A percentile compares a stretch with the other conserved stretches of the same genome.
Conservation (phyloP, 2,329 filamentous ascomycete genomes). For the Fusarium denticulatum region DNA sequence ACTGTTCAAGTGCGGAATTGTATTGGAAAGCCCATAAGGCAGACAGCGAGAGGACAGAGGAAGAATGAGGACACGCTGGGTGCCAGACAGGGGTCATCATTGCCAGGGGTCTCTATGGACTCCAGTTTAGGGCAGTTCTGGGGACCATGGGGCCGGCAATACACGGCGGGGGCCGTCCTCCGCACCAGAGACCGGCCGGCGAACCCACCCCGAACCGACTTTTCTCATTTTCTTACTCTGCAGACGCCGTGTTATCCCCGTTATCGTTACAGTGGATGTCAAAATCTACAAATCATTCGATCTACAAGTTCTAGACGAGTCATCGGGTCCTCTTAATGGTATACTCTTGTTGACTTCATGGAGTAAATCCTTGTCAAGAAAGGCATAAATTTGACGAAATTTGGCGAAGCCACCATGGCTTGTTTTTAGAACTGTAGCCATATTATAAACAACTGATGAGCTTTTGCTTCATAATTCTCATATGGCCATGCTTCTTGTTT, state of each 20-base stretch:
- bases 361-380: constrained; percentile 24
- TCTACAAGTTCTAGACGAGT: constrained; percentile 11
- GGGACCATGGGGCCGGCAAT: constrained; percentile 30
- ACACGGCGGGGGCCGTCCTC: constrained; percentile 15
- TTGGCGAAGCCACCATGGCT: constrained; percentile 24
- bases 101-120: constrained; percentile 38
- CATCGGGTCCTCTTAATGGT: constrained; percentile 2
- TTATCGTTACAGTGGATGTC: constrained; percentile 21
- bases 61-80: constrained; percentile 5
- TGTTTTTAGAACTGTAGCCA: background rate
- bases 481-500: background rate
- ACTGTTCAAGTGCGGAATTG: constrained; percentile 6
- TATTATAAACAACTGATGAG: background rate
- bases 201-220: constrained; percentile 23
- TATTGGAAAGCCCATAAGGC: background rate
- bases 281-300: constrained; percentile 27
- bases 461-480: too few relatives aligned
- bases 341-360: constrained; percentile 11
- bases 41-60: constrained; percentile 7
- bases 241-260: constrained; percentile 27
- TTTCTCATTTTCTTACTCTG: constrained; percentile 23
- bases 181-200: constrained; percentile 9
- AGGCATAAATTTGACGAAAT: constrained; percentile 17
- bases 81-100: constrained; percentile 39
- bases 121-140: constrained; percentile 24